Base-by-base conservation (phyloP, 2,329 filamentous ascomycete genomes). In the Thermothelomyces thermophilus region DNA sequence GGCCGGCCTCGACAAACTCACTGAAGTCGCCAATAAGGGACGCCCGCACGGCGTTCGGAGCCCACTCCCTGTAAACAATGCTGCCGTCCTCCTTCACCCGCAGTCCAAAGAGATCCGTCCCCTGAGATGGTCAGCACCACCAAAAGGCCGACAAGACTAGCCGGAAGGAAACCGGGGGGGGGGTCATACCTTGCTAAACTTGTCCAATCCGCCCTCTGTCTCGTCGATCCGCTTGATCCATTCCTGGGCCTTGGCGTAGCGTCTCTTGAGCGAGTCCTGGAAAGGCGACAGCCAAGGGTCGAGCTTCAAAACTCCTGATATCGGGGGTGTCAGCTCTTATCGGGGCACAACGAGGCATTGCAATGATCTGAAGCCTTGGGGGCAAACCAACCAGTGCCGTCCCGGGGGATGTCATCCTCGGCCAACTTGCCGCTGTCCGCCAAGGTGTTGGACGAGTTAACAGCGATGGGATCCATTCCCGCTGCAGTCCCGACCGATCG, bases 1-100 rank as follows among this genome's bases (percentile, higher is more conserved):
- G 7, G 36, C 24, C 20, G 20, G 13, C 10, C 1, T n/a, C n/a
- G n/a, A 19, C 28, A 13, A 34, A 49, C 83, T 59, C 73, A 90
- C 86, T 98, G 75, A 97, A 98, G 60, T 97, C 93, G 54, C 93
- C 93, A 60, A 95, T 85, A 46, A 98, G 77, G 65, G 83, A 90
- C 43, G 93, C 93, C 63, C 86, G 77, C 35, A 81, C 74, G 47
- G 90, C 91, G 73, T 90, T 94, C 22, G 93, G 90, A 1, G 93
- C 93, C 93, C 93, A 98, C 77, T 98, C 93, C 60, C 89, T 80
- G 69, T 98, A 98, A 51, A 77, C 75, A 58, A 98, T 89, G 67
- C 90, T 90, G 66, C 88, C 88, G 62, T 95, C 83, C 47, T 80
- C 73, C 64, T 84, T 77, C 53, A 93, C 83, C 59, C 87, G 89